These are phyloP conservation scores for Bimuria novae-zelandiae DNA, from an alignment of 2,329 filamentous ascomycete species.

Conservation along the genomic window DNA sequence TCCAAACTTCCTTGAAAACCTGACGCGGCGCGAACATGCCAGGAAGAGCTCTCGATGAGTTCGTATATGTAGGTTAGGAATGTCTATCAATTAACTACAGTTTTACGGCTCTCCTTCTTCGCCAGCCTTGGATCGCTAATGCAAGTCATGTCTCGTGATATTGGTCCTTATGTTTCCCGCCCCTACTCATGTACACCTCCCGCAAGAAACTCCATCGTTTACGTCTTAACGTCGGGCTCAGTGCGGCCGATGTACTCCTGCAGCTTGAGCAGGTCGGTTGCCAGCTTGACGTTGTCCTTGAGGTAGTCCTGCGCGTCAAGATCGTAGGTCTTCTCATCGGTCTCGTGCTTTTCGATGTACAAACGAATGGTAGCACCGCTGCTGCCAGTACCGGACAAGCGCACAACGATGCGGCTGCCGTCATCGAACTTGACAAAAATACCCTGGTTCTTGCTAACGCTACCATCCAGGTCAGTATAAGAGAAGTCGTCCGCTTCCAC, in stretches of 20 bases:
- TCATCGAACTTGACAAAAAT: constrained; percentile 94
- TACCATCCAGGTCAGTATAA: constrained; percentile 98
- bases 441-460: constrained; percentile 93
- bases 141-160: constrained; percentile 8
- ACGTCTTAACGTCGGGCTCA: constrained; percentile 96
- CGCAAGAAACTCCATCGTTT: constrained; percentile 35
- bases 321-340: constrained; percentile 75
- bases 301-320: constrained; percentile 92
- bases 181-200: not conserved
- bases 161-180: constrained; percentile 5
- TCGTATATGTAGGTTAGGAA: not conserved
- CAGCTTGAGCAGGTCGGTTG: constrained; percentile 84
- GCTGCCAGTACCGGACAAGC: constrained; percentile 91
- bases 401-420: constrained; percentile 91
- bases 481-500: constrained; percentile 93
- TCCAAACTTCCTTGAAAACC: too few species aligned
- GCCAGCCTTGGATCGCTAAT: constrained; percentile 1
- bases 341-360: constrained; percentile 95
- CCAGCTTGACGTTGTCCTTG: constrained; percentile 84
- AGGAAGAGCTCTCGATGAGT: too few species aligned
- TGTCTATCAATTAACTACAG: not conserved
- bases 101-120: not conserved
- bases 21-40: too few species aligned
- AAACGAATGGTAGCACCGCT: constrained; percentile 95
- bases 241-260: constrained; percentile 91